These are phyloP conservation scores for Wallacemonas sp. DNA, from an alignment of 208 protist species.

Conservation along the genomic window DNA sequence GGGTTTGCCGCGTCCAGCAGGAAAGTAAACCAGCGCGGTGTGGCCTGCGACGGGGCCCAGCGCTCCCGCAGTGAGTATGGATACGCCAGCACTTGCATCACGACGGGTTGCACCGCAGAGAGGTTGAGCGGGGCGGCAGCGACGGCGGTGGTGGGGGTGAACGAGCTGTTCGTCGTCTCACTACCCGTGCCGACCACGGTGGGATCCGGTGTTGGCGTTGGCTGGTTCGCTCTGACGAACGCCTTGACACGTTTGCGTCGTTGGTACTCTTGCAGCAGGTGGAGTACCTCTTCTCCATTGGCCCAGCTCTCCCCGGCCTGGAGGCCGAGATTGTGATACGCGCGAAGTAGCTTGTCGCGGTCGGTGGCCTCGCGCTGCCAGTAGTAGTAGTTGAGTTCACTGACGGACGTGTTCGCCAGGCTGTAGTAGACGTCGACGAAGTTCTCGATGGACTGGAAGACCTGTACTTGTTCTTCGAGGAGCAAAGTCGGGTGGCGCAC, in stretches of 20 bases:
- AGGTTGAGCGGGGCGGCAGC: neutral
- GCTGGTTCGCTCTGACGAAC: neutral
- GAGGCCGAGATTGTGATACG: neutral
- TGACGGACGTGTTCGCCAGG: conserved; percentile 38
- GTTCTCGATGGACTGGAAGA: conserved; percentile 34
- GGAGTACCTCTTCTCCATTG: conserved; percentile 2
- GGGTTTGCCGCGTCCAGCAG: conserved; percentile 22
- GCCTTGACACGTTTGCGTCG: conserved; percentile 5
- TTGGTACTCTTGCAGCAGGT: conserved; percentile 7
- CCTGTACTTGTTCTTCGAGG: conserved; percentile 28
- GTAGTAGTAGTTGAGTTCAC: conserved; percentile 47
- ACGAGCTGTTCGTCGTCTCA: no score
- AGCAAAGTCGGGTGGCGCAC: conserved; percentile 40
- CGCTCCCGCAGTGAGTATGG: conserved; percentile 23
- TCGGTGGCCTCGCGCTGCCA: conserved; percentile 6
- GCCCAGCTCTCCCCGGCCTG: neutral
- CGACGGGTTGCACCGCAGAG: conserved; percentile 17
- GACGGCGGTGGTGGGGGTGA: neutral
- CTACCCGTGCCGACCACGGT: no score
- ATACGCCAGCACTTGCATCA: conserved; percentile 26
- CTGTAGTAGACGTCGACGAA: conserved; percentile 53
- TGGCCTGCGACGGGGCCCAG: conserved; percentile 8
- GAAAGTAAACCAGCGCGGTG: conserved; percentile 10
- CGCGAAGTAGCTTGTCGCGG: neutral
- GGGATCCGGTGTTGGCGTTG: neutral